Evolutionary conservation across 2,329 filamentous ascomycete species (phyloP), one percentile per base, ranked within the genome.

Genomic region (Daldinia sp.): DNA sequence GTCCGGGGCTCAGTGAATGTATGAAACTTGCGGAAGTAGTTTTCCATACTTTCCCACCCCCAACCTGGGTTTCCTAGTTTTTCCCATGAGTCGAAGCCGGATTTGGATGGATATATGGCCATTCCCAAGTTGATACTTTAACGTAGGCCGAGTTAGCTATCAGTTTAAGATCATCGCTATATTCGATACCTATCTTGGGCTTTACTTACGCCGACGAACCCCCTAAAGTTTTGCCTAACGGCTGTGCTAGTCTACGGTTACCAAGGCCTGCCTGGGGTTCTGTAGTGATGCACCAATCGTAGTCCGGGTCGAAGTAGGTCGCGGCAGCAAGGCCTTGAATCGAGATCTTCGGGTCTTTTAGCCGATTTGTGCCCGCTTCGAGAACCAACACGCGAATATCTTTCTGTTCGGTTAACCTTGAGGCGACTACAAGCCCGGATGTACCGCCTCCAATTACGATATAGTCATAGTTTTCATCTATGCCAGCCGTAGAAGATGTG

Each of bases 41-140:
- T 68, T 8, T 74, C 43, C 15, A 78, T 64, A 4, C 54, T 71
- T 11, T 74, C 67, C 74, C 77, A 80, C 1, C 74, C 73, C 78
- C 78, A 80, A 0, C 77, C 76, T 0, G 72, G 65, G 30, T 80
- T 80, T 0, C 77, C 78, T 0, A 79, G 62, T 0, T 70, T 71
- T 21, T 75, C 75, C 78, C 78, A 80, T 1, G 73, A 68, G 48
- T 80, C 70, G 34, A 73, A 74, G 51, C 73, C 73, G n/a, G 65
- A 63, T 5, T 67, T 67, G 7, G 71, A 62, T 1, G 70, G 71
- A 6, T 73, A 66, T 34, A 74, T 68, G 39, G 3, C 15, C 17
- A 41, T 21, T 6, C 37, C 37, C 3, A 41, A 3, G 37, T 41
- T 41, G 4, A 41, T 41, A 13, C 37, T 41, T 41, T 23, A 5